phyloP scores from a whole-genome alignment of 805 yeast species.

The Wickerhamia fluorescens region DNA sequence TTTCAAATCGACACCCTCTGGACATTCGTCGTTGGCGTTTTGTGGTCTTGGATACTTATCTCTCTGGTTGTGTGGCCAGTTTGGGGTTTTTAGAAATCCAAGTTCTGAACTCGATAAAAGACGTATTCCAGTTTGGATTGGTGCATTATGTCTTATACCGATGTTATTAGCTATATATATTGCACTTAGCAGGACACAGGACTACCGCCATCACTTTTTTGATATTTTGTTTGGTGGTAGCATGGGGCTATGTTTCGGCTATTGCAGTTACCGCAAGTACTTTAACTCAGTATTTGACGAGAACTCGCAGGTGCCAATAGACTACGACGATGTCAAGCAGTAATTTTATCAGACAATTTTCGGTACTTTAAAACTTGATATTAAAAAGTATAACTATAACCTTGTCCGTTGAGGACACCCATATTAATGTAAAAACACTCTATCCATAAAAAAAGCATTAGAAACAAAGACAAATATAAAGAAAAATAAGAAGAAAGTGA shows the following conservation, averaged over 20 bases:
- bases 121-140: slow-evolving; percentile 4
- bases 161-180: slow-evolving; percentile 17
- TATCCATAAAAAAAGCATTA: slow-evolving; percentile 18
- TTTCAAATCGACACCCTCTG: slow-evolving; percentile 51
- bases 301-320: slow-evolving; percentile 6
- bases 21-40: slow-evolving; percentile 50
- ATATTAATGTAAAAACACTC: slow-evolving; percentile 39
- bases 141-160: too few relatives aligned
- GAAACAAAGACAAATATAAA: slow-evolving; percentile 16
- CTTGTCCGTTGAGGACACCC: slow-evolving; percentile 47
- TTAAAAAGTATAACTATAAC: slow-evolving; percentile 2
- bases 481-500: slow-evolving; percentile 7
- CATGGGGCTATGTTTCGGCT: slow-evolving; percentile 24
- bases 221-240: slow-evolving; percentile 27
- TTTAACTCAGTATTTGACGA: slow-evolving; percentile 11
- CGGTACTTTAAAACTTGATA: too few relatives aligned
- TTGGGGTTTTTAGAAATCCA: slow-evolving; percentile 11
- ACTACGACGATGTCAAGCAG: slow-evolving; percentile 1
- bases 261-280: slow-evolving; percentile 20
- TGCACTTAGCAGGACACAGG: slow-evolving; percentile 20
- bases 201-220: slow-evolving; percentile 25
- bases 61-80: slow-evolving; percentile 43
- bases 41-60: slow-evolving; percentile 41
- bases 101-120: slow-evolving; percentile 1
- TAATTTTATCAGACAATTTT: background rate